Evolutionary conservation across 306 rosid genomes (phyloP).

Genomic region (Argentina anserina): DNA sequence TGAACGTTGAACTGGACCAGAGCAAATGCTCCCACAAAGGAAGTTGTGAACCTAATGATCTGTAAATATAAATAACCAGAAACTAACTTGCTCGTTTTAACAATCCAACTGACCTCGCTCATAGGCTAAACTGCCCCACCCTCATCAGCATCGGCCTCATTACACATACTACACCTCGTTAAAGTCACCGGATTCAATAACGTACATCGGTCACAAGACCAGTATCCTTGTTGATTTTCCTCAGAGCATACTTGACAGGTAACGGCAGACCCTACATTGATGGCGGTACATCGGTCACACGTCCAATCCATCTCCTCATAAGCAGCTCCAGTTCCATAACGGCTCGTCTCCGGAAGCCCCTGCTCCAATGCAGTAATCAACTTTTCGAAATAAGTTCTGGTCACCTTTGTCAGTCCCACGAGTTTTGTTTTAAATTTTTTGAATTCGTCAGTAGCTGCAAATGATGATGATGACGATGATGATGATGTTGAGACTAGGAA

Average conservation of each 20-base stretch:
- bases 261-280: not conserved
- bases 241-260: not conserved
- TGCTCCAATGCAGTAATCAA: not conserved
- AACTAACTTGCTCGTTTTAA: not conserved
- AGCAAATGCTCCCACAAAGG: too few relatives aligned
- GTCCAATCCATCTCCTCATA: not conserved
- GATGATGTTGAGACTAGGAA: not conserved
- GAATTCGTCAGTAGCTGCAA: not conserved
- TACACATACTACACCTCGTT: not conserved
- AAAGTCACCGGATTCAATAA: not conserved
- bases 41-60: not conserved
- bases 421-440: not conserved
- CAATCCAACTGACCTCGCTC: not conserved
- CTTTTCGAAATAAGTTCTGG: not conserved
- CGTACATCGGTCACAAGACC: not conserved
- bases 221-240: not conserved
- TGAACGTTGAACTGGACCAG: too few relatives aligned
- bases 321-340: not conserved
- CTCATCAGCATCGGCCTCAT: not conserved
- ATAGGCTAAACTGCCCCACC: not conserved
- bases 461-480: too few relatives aligned
- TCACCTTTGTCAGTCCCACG: not conserved
- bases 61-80: not conserved
- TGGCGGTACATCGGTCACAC: not conserved
- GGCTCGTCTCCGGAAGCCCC: not conserved